Base-by-base conservation (phyloP, 495 filamentous ascomycete genomes). In the Hamigera avellanea region DNA sequence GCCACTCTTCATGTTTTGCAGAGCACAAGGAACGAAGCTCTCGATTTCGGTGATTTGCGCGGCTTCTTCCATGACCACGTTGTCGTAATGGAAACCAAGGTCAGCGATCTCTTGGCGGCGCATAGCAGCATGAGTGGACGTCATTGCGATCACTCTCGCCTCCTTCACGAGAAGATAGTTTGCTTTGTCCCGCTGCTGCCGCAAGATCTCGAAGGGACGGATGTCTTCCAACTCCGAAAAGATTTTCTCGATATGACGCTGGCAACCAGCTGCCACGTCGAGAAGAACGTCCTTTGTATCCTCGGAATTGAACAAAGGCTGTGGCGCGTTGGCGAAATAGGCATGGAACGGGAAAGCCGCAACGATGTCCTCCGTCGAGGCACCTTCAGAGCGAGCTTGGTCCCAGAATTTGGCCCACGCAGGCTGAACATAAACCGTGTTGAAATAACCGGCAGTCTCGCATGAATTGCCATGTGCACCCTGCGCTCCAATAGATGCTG, bases 31-130 rank as follows among this genome's bases (percentile, higher is more conserved):
- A 36, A 96, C 87, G 59, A 99, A 95, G 49, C 84, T 93, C 51
- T 96, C 93, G 29, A 95, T 83, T 53, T 99, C 91, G 8, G 93
- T 96, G 51, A 96, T 93, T 47, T 99, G 91, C 14, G 91, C 91
- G 2, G 91, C 87, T 64, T 99, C 91, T 70, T 99, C 91, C 89
- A 99, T 94, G 34, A 99, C 69, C 10, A 99, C 82, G 45, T 95
- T 96, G 59, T 96, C 88, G 46, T 96, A 99, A 44, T 86, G 83
- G 67, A 99, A 96, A 5, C 91, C 93, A 30, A 95, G 69, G 14
- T 75, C 70, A 0, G 85, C 80, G 48, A 99, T 99, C 49, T 96
- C 91, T 42, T 83, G 78, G 33, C 87, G 71, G 40, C 88, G 80
- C 80, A 98, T 99, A n/a, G 91, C 91, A 8, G 91, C 93, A 60